Percentiles rank a stretch among this genome's conserved stretches.
Conservation (phyloP, 345 rosid species). For the Moringa oleifera region DNA sequence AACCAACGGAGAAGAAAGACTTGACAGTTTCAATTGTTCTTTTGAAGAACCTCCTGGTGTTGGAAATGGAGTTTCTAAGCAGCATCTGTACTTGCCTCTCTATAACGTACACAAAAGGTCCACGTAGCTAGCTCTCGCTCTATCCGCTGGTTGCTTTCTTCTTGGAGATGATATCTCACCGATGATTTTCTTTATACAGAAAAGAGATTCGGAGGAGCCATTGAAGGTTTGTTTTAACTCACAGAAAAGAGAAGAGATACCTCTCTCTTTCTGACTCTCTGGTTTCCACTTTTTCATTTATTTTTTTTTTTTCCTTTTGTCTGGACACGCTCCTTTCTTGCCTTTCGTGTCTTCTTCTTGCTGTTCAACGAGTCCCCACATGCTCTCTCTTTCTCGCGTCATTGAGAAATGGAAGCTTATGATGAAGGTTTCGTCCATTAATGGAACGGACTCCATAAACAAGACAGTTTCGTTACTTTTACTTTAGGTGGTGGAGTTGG, state of each 20-base stretch:
- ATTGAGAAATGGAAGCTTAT: not conserved
- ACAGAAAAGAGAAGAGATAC: not conserved
- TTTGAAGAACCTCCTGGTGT: constrained; percentile 53
- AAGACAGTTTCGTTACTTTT: constrained; percentile 22
- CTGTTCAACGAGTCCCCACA: constrained; percentile 21
- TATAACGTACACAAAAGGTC: no score
- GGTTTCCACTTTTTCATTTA: constrained; percentile 8
- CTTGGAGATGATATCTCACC: constrained; percentile 10
- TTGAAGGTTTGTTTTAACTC: constrained; percentile 9
- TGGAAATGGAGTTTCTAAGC: constrained; percentile 50
- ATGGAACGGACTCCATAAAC: constrained; percentile 1
- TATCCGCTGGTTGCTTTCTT: constrained; percentile 4
- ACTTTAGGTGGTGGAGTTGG: constrained; percentile 43
- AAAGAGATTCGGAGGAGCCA: constrained; percentile 15
- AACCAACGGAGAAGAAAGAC: constrained; percentile 40
- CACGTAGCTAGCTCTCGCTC: no score
- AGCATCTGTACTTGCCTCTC: not conserved
- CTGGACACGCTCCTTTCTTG: constrained; percentile 29
- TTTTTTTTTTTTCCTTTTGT: no score
- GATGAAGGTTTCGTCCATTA: constrained; percentile 5
- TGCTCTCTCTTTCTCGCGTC: not conserved
- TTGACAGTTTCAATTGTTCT: constrained; percentile 49
- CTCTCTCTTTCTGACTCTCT: not conserved
- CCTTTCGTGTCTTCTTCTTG: constrained; percentile 11
- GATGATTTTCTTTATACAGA: constrained; percentile 22